Base-by-base conservation (phyloP, 2,329 filamentous ascomycete species). In the Teratosphaeria pseudoeucalypti region DNA sequence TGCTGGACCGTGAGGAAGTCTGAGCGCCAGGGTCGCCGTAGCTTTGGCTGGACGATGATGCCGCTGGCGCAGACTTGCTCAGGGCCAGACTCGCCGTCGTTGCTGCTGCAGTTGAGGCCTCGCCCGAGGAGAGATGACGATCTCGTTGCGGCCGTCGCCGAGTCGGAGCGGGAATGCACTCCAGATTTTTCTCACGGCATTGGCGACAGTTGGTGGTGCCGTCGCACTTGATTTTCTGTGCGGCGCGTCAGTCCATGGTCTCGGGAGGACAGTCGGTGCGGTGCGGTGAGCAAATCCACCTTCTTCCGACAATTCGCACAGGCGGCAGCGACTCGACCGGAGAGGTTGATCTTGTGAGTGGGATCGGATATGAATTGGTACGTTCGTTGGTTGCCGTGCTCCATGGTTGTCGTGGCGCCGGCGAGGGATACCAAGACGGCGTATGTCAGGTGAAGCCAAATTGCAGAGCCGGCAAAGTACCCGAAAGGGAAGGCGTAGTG, bases 331-430 rank as follows among this genome's bases (percentile, higher is more conserved):
- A 69, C 66, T 54, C 66, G 59, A 11, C 66, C 67, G 11, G 64
- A 67, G 1, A 69, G 62, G 49, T 66, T 68, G 58, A 68, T 65
- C 53, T 67, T 69, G 61, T 68, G 65, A 11, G 43, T 59, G n/a
- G 66, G 66, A 39, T 68, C 67, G 11, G 65, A 64, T n/a, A 68
- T 65, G 61, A 68, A 69, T 12, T 52, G 37, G 37, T 61, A 63
- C 3, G 57, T 57, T 26, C 34, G 26, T 11, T 57, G 55, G 26
- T n/a, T 54, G 27, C n/a, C 37, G 27, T 12, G 43, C 32, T 58
- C 26, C 56, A 58, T 56, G 16, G 26, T 6, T 32, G 52, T 23
- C 12, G 16, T 7, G 19, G 16, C 43, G 16, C 16, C 43, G 16
- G 19, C 43, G 43, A 47, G 11, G 19, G 43, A 12, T 47, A 47